Base-by-base conservation (phyloP, 495 filamentous ascomycete species). In the Pyrenula massariospora region DNA sequence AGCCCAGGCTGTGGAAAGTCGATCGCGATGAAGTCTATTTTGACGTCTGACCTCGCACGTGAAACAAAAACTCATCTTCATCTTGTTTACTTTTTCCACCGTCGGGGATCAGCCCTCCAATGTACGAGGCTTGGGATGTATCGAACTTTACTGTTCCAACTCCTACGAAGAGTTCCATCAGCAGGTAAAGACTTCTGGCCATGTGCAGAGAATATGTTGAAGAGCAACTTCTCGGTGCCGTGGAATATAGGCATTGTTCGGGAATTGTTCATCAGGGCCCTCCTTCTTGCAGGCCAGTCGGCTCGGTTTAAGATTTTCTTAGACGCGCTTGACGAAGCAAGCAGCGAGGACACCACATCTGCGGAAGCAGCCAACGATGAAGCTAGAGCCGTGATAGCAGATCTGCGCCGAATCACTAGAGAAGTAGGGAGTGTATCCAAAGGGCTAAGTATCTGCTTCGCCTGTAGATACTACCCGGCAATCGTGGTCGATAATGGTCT, bases 391-490 rank as follows among this genome's bases (percentile, higher is more conserved):
- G 22, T 70, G 5, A 58, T 64, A 1, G 22, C 55, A 10, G 54
- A 55, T 1, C 63, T 72, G 62, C 54, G 62, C 22, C n/a, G 53
- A 2, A 22, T 65, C 53, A 57, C 62, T 21, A 11, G 56, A 24
- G 48, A 23, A 25, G 22, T 56, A 11, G 2, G 24, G 12, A 5
- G 48, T 48, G 25, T 24, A 20, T 52, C 12, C 11, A 31, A 50
- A 20, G 53, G 12, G 5, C 60, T 69, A 52, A 63, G 24, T 2
- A 67, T 74, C 24, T 74, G 71, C 54, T 68, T 71, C 24, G 63
- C 66, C 19, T 72, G 71, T 57, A 70, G 70, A 0, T 65, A 69
- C 53, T 69, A 66, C 53, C 70, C 70, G 11, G 56, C 68, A 10
- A 42, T 66, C 10, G 49, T 50, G 22, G 48, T 63, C 10, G 56